A percentile compares a stretch with the other conserved stretches of the same genome.
These are phyloP conservation scores for Penicillium digitatum DNA, from an alignment of 2,329 filamentous ascomycete species.

Conservation along the genomic window DNA sequence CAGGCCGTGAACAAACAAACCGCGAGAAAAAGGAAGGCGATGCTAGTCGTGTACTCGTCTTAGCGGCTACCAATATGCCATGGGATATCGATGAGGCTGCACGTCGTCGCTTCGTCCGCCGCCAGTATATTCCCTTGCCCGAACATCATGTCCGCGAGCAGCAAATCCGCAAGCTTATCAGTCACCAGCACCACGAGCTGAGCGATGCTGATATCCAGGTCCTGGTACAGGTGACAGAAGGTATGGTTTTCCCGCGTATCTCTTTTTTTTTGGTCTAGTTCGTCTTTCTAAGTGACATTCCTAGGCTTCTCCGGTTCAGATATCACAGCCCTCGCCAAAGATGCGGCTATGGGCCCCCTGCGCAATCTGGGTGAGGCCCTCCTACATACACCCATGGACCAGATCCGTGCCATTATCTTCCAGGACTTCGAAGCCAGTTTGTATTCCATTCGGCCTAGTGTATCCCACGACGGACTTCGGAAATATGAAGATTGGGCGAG, in stretches of 20 bases:
- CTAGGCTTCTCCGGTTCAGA: conserved; percentile 97
- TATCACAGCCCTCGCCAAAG: conserved; percentile 93
- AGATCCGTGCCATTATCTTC: conserved; percentile 82
- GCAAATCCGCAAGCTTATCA: conserved; percentile 74
- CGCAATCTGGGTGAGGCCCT: conserved; percentile 85
- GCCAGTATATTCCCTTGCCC: conserved; percentile 93
- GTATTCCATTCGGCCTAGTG: conserved; percentile 79
- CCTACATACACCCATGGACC: conserved; percentile 86
- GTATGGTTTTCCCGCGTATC: conserved; percentile 45
- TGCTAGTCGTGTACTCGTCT: conserved; percentile 80
- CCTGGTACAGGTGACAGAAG: conserved; percentile 78
- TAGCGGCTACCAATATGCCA: conserved; percentile 91
- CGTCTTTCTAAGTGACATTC: conserved; percentile 10
- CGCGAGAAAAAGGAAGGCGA: conserved; percentile 71
- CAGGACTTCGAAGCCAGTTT: conserved; percentile 81
- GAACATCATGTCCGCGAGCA: conserved; percentile 74
- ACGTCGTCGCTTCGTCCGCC: conserved; percentile 78
- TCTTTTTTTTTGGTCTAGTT: background rate
- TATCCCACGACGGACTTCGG: conserved; percentile 77
- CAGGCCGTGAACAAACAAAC: conserved; percentile 64
- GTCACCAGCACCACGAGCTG: conserved; percentile 81
- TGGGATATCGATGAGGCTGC: conserved; percentile 99
- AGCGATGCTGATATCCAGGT: conserved; percentile 65
- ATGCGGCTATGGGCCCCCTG: conserved; percentile 94
- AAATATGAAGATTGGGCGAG: conserved; percentile 92